Evolutionary conservation across 1,139 yeast species (phyloP).

Genomic region (Casaregolazyma suthepensis): DNA sequence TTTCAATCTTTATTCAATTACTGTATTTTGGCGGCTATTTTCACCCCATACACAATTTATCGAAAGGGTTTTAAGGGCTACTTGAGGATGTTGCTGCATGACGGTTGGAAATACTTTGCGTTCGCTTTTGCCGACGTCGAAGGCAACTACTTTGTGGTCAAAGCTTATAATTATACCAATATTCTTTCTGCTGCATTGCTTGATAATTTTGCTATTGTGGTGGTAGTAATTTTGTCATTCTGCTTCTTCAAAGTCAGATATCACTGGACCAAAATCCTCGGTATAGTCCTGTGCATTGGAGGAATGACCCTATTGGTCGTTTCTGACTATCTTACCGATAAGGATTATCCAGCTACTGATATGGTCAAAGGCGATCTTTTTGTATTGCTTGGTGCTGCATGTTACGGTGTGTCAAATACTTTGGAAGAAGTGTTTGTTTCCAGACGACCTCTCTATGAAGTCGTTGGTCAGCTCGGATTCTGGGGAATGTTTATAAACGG

Average conservation of each 20-base stretch:
- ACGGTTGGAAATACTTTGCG: slow-evolving; percentile 40
- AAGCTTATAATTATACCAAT: slow-evolving; percentile 41
- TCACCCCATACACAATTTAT: slow-evolving; percentile 37
- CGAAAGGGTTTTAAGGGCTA: slow-evolving; percentile 34
- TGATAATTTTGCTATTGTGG: slow-evolving; percentile 41
- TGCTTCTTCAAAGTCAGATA: slow-evolving; percentile 38
- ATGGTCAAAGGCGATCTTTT: slow-evolving; percentile 41
- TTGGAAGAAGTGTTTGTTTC: slow-evolving; percentile 41
- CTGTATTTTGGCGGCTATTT: slow-evolving; percentile 33
- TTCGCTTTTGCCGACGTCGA: slow-evolving; percentile 41
- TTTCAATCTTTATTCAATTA: slow-evolving; percentile 40
- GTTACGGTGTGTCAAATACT: slow-evolving; percentile 41
- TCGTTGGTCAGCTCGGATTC: slow-evolving; percentile 38
- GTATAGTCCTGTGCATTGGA: slow-evolving; percentile 37
- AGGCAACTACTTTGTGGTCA: slow-evolving; percentile 41
- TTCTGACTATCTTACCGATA: slow-evolving; percentile 37
- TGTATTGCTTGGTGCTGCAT: slow-evolving; percentile 39
- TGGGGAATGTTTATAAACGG: slow-evolving; percentile 39
- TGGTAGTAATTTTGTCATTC: slow-evolving; percentile 38
- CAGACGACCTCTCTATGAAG: slow-evolving; percentile 40
- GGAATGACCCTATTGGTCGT: slow-evolving; percentile 40
- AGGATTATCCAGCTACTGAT: slow-evolving; percentile 34
- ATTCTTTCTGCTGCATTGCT: slow-evolving; percentile 39
- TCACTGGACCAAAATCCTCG: slow-evolving; percentile 41
- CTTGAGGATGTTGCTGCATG: slow-evolving; percentile 26